A percentile compares a stretch with the other conserved stretches of the same genome.
phyloP scores from a whole-genome alignment of 139 green algal species.

The Pleodorina starrii region DNA sequence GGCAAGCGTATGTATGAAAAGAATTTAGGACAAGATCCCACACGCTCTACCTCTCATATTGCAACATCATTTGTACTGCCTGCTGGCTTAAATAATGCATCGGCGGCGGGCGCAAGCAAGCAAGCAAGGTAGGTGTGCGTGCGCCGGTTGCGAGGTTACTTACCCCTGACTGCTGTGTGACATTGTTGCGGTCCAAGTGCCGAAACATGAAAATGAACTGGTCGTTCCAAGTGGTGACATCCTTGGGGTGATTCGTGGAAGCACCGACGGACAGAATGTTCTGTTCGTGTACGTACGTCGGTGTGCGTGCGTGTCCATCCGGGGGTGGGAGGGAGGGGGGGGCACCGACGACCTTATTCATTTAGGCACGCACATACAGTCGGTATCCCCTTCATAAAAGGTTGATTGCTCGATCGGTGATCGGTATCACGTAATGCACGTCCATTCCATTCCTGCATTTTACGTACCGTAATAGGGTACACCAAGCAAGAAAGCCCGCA shows the following conservation, averaged over 20 bases:
- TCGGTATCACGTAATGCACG: not conserved
- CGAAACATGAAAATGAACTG: not conserved
- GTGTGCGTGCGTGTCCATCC: not conserved
- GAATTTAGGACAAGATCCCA: too few relatives aligned
- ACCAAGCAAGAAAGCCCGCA: not conserved
- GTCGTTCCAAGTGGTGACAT: not conserved
- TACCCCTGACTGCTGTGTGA: not conserved
- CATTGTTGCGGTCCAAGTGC: not conserved
- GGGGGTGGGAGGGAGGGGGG: not conserved
- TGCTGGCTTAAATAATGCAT: too few relatives aligned
- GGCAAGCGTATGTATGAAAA: too few relatives aligned
- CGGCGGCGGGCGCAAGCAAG: too few relatives aligned
- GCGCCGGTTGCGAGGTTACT: too few relatives aligned
- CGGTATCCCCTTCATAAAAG: not conserved
- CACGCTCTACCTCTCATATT: too few relatives aligned
- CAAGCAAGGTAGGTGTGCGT: too few relatives aligned
- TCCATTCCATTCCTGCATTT: not conserved
- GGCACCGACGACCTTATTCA: not conserved
- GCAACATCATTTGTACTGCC: too few relatives aligned
- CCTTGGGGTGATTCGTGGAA: not conserved
- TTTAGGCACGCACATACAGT: too few relatives aligned
- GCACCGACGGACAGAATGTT: not conserved
- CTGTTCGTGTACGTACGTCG: not conserved
- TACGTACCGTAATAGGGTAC: not conserved
- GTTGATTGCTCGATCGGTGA: not conserved